Percentiles rank a stretch among this genome's conserved stretches.
phyloP scores from a whole-genome alignment of 805 yeast species.

The Metschnikowia vanudenii region DNA sequence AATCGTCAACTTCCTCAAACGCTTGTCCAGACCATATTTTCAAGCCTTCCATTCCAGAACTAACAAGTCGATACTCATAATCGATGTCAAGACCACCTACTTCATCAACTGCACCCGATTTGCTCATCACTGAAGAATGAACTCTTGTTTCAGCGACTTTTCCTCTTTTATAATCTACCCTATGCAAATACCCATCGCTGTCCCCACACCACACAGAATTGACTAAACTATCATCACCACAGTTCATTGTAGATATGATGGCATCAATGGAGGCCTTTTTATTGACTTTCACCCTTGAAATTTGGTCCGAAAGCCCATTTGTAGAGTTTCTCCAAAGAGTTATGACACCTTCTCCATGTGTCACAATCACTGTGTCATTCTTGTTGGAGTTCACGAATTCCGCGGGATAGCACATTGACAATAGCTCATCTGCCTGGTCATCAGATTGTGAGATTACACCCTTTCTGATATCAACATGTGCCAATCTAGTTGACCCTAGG shows the following conservation, averaged over 20 bases:
- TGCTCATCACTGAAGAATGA: constrained; percentile 50
- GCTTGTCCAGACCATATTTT: constrained; percentile 58
- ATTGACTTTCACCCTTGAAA: constrained; percentile 67
- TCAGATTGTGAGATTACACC: constrained; percentile 68
- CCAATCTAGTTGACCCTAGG: constrained; percentile 77
- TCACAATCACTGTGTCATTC: constrained; percentile 67
- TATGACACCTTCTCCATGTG: constrained; percentile 88
- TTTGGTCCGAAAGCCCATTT: constrained; percentile 73
- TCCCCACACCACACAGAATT: constrained; percentile 74
- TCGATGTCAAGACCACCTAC: constrained; percentile 78
- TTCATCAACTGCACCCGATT: constrained; percentile 56
- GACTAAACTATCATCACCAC: constrained; percentile 44
- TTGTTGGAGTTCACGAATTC: constrained; percentile 49
- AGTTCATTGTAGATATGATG: constrained; percentile 54
- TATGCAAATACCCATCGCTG: constrained; percentile 69
- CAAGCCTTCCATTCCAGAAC: constrained; percentile 80
- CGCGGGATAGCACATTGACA: constrained; percentile 63
- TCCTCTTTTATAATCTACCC: constrained; percentile 65
- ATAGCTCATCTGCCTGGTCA: constrained; percentile 91
- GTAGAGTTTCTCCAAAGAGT: constrained; percentile 80
- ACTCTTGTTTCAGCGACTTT: constrained; percentile 61
- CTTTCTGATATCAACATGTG: constrained; percentile 76
- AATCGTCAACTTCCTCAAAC: neutral
- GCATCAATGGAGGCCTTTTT: constrained; percentile 75
- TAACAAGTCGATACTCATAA: constrained; percentile 70